These are phyloP conservation scores for Selaginella moellendorffii DNA, from an alignment of 75 land plant species.

Conservation along the genomic window DNA sequence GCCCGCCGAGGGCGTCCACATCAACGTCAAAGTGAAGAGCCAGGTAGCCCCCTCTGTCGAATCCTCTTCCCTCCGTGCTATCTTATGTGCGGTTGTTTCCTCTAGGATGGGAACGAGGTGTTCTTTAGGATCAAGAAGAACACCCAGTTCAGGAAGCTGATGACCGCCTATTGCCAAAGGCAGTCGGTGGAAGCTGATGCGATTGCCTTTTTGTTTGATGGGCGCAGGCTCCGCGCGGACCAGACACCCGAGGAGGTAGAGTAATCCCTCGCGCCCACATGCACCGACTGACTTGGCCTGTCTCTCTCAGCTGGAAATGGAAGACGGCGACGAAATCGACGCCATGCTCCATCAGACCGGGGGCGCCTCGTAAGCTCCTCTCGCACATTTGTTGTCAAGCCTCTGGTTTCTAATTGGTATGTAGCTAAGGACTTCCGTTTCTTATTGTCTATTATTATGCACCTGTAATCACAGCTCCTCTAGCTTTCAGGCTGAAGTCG, in stretches of 20 bases:
- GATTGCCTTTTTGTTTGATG: constrained; percentile 86
- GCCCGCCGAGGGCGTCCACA: constrained; percentile 14
- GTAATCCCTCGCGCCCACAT: too few relatives aligned
- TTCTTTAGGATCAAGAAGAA: constrained; percentile 81
- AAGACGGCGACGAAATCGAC: constrained; percentile 65
- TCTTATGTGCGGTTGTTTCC: not conserved
- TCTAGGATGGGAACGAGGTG: constrained; percentile 86
- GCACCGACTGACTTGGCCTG: too few relatives aligned
- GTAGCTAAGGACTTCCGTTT: too few relatives aligned
- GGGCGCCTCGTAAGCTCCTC: constrained; percentile 11
- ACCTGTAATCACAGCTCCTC: too few relatives aligned
- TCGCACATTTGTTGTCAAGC: not conserved
- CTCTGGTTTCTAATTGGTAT: not conserved
- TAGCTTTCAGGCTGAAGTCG: too few relatives aligned
- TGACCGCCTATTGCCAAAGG: constrained; percentile 85
- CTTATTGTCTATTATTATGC: not conserved
- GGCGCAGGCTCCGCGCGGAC: constrained; percentile 73
- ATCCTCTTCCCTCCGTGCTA: not conserved
- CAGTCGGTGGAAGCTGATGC: constrained; percentile 64
- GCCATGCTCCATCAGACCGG: constrained; percentile 80
- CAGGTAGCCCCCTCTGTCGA: constrained; percentile 8
- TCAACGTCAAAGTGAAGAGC: constrained; percentile 22
- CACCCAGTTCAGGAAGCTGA: constrained; percentile 72
- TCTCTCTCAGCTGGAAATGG: constrained; percentile 75
- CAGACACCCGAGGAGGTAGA: constrained; percentile 89